Conservation (phyloP, 768 basidiomycete genomes). For the Suillus decipiens region DNA sequence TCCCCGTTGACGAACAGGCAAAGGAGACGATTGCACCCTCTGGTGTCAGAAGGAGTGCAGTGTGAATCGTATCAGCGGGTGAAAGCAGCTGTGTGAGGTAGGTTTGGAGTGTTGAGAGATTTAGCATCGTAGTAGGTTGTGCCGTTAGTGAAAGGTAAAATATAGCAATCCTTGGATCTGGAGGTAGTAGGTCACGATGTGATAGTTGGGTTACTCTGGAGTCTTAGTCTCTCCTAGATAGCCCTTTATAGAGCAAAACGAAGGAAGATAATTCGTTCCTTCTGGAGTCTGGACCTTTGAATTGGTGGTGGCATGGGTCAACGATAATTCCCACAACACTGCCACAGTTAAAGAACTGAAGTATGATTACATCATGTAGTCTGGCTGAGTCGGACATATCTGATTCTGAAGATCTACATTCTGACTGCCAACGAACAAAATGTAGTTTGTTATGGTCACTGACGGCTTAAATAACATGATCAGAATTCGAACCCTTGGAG, state of each 20-base stretch:
- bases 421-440: no score
- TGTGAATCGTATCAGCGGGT: conserved; percentile 59
- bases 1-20: conserved; percentile 47
- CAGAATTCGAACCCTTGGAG: no score
- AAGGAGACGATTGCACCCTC: conserved; percentile 74
- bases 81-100: conserved; percentile 64
- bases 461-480: no score
- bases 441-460: no score
- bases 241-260: no score
- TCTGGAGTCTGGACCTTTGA: neutral
- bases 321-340: neutral
- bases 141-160: neutral
- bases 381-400: no score
- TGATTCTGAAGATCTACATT: no score
- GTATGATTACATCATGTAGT: no score
- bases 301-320: neutral
- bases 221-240: no score
- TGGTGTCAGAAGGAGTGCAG: conserved; percentile 69
- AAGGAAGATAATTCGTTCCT: no score
- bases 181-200: neutral
- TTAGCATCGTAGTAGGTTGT: conserved; percentile 50
- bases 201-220: neutral
- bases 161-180: neutral
- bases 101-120: conserved; percentile 65
- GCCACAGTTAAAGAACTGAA: neutral